These are phyloP conservation scores for Houttuynia cordata DNA, from an alignment of 164 flowering plant genomes.

Conservation along the genomic window DNA sequence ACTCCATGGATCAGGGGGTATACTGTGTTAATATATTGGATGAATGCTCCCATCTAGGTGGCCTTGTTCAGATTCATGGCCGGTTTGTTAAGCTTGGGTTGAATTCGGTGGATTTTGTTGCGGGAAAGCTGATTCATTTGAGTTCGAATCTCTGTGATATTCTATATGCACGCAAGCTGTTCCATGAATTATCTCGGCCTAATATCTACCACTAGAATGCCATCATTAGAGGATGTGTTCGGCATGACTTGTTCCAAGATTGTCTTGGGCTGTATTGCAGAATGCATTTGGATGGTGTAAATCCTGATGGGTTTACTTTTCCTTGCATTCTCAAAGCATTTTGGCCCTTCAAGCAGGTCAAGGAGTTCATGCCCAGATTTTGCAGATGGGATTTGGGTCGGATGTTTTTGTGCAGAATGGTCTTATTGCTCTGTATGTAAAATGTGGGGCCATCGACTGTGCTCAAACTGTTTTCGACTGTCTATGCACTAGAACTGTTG, in stretches of 20 bases:
- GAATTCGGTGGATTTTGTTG: slow-evolving; percentile 14
- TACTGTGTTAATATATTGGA: slow-evolving; percentile 20
- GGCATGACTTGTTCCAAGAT: slow-evolving; percentile 24
- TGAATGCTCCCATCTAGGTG: slow-evolving; percentile 7
- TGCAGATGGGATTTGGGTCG: slow-evolving; percentile 18
- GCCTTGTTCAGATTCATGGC: slow-evolving; percentile 25
- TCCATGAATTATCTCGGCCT: slow-evolving; percentile 50
- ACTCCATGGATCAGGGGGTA: slow-evolving; percentile 12
- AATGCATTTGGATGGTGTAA: slow-evolving; percentile 38
- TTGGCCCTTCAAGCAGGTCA: slow-evolving; percentile 6
- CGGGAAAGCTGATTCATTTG: slow-evolving; percentile 18
- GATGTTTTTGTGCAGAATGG: slow-evolving; percentile 35
- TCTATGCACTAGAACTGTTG: slow-evolving; percentile 15
- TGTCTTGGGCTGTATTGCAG: slow-evolving; percentile 35
- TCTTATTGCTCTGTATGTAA: slow-evolving; percentile 22
- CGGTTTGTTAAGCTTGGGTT: slow-evolving; percentile 17
- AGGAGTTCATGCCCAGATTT: slow-evolving; percentile 16
- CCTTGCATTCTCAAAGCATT: slow-evolving; percentile 20
- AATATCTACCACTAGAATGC: slow-evolving; percentile 74
- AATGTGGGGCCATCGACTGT: slow-evolving; percentile 11
- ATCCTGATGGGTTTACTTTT: slow-evolving; percentile 25
- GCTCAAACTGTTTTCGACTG: slow-evolving; percentile 16
- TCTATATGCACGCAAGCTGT: slow-evolving; percentile 37
- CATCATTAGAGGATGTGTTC: slow-evolving; percentile 44
- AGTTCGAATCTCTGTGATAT: slow-evolving; percentile 17